These are phyloP conservation scores for Candida tallmaniae DNA, from an alignment of 805 yeast species.

Conservation along the genomic window DNA sequence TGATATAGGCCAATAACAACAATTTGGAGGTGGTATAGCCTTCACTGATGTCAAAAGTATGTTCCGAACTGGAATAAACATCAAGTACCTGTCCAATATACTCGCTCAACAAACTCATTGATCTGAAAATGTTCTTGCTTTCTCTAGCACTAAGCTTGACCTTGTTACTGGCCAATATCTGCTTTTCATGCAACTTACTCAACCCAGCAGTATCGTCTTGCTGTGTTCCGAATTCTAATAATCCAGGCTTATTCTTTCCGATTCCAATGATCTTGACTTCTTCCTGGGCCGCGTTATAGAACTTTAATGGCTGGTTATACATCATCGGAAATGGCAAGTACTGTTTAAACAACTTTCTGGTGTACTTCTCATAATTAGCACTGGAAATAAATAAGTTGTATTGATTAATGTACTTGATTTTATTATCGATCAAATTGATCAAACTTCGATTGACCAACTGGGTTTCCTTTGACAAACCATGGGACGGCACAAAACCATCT, in stretches of 20 bases:
- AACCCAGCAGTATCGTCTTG: constrained; percentile 18
- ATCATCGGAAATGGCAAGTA: constrained; percentile 71
- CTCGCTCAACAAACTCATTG: constrained; percentile 14
- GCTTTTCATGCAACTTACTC: constrained; percentile 36
- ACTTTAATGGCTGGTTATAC: constrained; percentile 58
- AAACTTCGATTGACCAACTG: constrained; percentile 43
- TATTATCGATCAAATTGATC: constrained; percentile 35
- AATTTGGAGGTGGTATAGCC: constrained; percentile 7
- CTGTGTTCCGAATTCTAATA: constrained; percentile 26
- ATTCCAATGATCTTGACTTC: constrained; percentile 30
- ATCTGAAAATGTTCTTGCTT: constrained; percentile 27
- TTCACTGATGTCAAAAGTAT: not conserved
- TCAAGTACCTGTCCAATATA: constrained; percentile 8
- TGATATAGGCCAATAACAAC: constrained; percentile 9
- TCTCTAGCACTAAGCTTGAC: constrained; percentile 26
- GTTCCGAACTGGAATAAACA: not conserved
- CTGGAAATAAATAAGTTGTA: constrained; percentile 45
- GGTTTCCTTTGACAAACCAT: constrained; percentile 13
- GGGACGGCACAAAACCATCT: not conserved
- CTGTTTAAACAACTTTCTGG: constrained; percentile 49
- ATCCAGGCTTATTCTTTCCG: constrained; percentile 20
- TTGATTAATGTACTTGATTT: constrained; percentile 45
- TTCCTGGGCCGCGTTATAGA: constrained; percentile 34
- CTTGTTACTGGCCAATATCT: constrained; percentile 30
- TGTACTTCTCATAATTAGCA: constrained; percentile 56